Base-by-base conservation (phyloP, 169 alveolate species). In the Eimeria praecox region DNA sequence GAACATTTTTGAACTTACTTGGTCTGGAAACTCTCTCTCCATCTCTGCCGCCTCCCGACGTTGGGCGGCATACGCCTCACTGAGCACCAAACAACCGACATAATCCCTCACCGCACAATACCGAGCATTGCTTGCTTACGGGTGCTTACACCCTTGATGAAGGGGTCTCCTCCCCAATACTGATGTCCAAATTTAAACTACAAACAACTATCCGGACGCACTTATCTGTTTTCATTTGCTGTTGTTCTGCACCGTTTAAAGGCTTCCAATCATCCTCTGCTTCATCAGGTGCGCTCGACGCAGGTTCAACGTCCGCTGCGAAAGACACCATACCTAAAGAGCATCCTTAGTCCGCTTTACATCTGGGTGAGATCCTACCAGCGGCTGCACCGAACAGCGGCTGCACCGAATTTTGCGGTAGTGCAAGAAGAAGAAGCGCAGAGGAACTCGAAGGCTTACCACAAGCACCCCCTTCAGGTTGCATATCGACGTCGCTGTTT, bases 41-140 rank as follows among this genome's bases (percentile, higher is more conserved):
- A 86, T 86, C 93, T 86, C 93, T 42, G 93, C 93, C 27, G 93
- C 93, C 62, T 86, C 93, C 30, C 93, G 93, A 33, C 93, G 93
- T 40, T 62, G 93, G 46, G 93, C 80, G 9, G 62, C 82, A 46
- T 86, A 86, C 42, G 93, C 93, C 80, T 86, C 80, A 73, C 93
- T 86, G 80, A 86, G 24, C 75, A 30, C 73, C 91, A 56, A 54
- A 54, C 22, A 49, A 18, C 62, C 30, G 9, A 9, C 52, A 73
- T 2, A 38, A 22, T 73, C 56, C 27, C 85, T 22, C 16, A n/a
- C 64, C 8, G 18, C 87, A 16, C 22, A 33, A 49, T n/a, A n/a
- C n/a, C 44, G n/a, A 69, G 49, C 80, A 69, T 20, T 35, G 24
- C 10, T 1, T 24, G 80, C 80, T 24, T 10, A 30, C 6, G 9